phyloP scores from a whole-genome alignment of 441 rosid species.

The Populus hybrid region DNA sequence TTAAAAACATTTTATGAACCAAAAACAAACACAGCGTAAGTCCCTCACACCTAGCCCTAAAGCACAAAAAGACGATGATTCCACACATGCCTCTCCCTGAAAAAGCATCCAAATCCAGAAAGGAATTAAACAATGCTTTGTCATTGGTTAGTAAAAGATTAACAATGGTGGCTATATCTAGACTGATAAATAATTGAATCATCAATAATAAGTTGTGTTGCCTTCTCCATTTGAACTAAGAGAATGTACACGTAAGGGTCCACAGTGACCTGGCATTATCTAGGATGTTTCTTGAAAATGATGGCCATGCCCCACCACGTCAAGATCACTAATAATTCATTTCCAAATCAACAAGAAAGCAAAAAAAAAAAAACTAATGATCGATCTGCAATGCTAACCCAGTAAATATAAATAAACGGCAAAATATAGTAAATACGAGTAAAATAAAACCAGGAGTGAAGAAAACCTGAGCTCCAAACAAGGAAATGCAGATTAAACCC shows the following conservation, averaged over 20 bases:
- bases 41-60: not conserved
- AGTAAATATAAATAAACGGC: not conserved
- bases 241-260: conserved; percentile 6
- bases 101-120: not conserved
- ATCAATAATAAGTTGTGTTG: not conserved
- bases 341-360: not conserved
- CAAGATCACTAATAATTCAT: not conserved
- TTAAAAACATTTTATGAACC: too few species aligned
- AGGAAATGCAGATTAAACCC: conserved; percentile 77
- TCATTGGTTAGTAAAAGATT: not conserved
- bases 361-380: not conserved
- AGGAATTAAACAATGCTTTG: not conserved
- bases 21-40: too few species aligned
- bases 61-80: not conserved
- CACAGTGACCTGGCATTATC: not conserved
- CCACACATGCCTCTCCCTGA: not conserved
- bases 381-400: not conserved
- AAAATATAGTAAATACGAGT: not conserved
- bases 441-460: not conserved
- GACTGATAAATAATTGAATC: conserved; percentile 2
- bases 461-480: conserved; percentile 81
- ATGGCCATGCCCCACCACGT: not conserved
- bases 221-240: not conserved
- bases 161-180: not conserved
- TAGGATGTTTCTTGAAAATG: not conserved